These are phyloP conservation scores for Dactylellina haptotyla DNA, from an alignment of 2,329 filamentous ascomycete species.

Conservation along the genomic window DNA sequence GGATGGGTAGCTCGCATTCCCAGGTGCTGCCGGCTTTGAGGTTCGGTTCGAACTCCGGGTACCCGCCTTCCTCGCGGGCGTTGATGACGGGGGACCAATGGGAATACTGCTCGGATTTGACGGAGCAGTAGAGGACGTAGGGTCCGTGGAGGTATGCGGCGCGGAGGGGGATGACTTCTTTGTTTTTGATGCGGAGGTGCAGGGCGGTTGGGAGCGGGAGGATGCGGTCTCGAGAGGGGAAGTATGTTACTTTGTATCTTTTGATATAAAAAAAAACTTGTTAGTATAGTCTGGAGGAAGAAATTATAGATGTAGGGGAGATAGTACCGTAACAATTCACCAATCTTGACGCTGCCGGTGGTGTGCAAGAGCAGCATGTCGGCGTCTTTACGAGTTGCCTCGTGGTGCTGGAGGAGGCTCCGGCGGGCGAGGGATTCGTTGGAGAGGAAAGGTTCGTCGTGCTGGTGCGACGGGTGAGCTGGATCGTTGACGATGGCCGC, in stretches of 20 bases:
- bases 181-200: slow-evolving; percentile 89
- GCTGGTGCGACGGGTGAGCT: slow-evolving; percentile 36
- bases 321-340: slow-evolving; percentile 85
- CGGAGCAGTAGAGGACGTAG: slow-evolving; percentile 87
- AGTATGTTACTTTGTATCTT: slow-evolving; percentile 89
- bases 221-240: slow-evolving; percentile 86
- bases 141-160: slow-evolving; percentile 97
- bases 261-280: background rate
- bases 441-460: slow-evolving; percentile 31
- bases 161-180: slow-evolving; percentile 85
- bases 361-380: slow-evolving; percentile 91
- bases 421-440: slow-evolving; percentile 36
- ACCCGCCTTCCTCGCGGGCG: slow-evolving; percentile 63
- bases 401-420: slow-evolving; percentile 43
- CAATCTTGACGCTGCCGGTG: slow-evolving; percentile 88
- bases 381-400: slow-evolving; percentile 40
- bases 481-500: slow-evolving; percentile 48
- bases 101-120: slow-evolving; percentile 56
- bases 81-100: slow-evolving; percentile 66
- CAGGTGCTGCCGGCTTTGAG: slow-evolving; percentile 92
- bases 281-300: background rate
- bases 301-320: background rate
- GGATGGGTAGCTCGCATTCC: slow-evolving; percentile 81
- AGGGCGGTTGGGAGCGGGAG: slow-evolving; percentile 83
- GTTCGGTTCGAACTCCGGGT: slow-evolving; percentile 92